Conservation (phyloP, 305 asterid species). For the Striga hermonthica region DNA sequence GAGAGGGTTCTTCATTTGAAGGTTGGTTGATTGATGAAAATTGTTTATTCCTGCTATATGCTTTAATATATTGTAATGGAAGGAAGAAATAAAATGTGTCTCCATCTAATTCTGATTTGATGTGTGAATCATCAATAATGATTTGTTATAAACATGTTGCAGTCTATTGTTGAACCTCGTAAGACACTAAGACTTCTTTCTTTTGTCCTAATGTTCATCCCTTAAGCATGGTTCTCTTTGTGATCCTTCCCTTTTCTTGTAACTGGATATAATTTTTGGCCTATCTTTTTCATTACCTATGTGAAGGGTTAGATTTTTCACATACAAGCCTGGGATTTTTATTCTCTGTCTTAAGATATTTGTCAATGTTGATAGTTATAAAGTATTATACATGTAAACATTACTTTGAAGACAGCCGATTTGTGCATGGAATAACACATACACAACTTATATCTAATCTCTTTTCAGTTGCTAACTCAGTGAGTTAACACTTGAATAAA, state of each 20-base stretch:
- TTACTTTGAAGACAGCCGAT: no score
- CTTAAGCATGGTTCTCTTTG: background rate
- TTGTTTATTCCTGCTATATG: slow-evolving; percentile 13
- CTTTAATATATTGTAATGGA: background rate
- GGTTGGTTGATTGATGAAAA: slow-evolving; percentile 44
- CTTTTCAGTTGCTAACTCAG: background rate
- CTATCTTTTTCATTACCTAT: background rate
- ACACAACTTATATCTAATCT: background rate
- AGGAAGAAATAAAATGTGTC: background rate
- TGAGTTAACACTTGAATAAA: background rate
- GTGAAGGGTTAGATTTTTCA: background rate
- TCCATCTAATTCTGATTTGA: no score
- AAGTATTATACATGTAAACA: no score
- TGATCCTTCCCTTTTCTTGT: slow-evolving; percentile 5
- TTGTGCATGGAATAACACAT: background rate
- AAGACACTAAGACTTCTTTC: background rate
- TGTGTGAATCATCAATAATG: no score
- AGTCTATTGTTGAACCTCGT: slow-evolving; percentile 9
- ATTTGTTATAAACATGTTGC: background rate
- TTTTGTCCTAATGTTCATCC: background rate
- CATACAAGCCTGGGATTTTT: background rate
- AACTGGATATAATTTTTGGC: background rate
- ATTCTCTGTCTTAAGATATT: background rate
- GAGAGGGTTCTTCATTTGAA: slow-evolving; percentile 55
- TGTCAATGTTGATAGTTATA: background rate